Evolutionary conservation across 192 early-diverging fungal species (phyloP), one percentile per base, ranked within the genome.

Genomic region (Entomortierella parvispora): DNA sequence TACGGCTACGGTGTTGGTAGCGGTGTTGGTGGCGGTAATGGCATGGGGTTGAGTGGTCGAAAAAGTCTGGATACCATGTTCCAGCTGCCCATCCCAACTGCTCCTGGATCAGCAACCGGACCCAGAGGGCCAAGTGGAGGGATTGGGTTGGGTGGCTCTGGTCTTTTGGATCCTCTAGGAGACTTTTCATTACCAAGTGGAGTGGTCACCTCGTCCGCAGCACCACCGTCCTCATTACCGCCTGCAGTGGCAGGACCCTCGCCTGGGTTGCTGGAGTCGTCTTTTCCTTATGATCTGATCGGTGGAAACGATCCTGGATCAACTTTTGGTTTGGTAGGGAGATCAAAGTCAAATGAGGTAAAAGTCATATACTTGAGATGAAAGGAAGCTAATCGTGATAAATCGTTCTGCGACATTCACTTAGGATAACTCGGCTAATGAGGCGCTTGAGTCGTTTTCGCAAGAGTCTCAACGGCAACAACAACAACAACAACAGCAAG

Each of bases 121-220:
- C 47, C 47, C 4, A 15, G 37, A 40, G 37, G 37, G 12, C 37
- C 37, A 40, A 40, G 37, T 40, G 37, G 37, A 9, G 37, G 37
- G 37, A 40, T 40, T 9, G 37, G 37, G 37, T 40, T 40, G 37
- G 37, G 37, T 40, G 37, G 37, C 5, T 17, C 47, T 5, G 47
- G 47, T 12, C 31, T 18, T 18, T 65, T 69, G 40, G 60, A 47
- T 26, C 69, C 64, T 28, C 10, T 44, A 40, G 52, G 42, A 54
- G n/a, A 32, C 12, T 40, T 40, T 40, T 40, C 69, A 28, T 28
- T 8, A 28, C 0, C n/a, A n/a, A 18, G 28, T 33, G 32, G 17
- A 18, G 6, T 18, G 32, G 28, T 25, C 25, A 53, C 28, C 11
- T 18, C 4, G 4, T 32, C 18, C 31, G 22, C 34, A 33, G 31